phyloP scores from a whole-genome alignment of 805 yeast genomes.

The Lipomyces yamadae region DNA sequence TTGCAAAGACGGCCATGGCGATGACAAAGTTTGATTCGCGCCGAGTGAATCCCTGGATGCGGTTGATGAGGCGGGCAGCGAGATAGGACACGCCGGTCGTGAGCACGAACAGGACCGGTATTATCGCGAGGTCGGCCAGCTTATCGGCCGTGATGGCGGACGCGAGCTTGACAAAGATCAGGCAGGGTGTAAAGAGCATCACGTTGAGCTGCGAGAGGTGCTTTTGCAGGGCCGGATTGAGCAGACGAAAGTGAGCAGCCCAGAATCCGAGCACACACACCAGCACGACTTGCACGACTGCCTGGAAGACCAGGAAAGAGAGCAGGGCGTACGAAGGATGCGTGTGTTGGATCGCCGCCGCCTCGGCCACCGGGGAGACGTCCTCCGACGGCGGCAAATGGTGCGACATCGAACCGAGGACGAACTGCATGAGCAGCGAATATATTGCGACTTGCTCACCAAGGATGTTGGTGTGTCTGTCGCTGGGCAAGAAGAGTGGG shows the following conservation, averaged over 20 bases:
- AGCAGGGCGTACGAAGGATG: conserved; percentile 45
- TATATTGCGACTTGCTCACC: too few relatives aligned
- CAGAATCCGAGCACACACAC: conserved; percentile 85
- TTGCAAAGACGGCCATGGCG: conserved; percentile 96
- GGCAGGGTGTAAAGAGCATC: conserved; percentile 91
- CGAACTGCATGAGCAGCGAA: background rate
- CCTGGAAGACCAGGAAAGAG: conserved; percentile 80
- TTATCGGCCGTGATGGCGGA: conserved; percentile 71
- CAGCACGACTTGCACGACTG: conserved; percentile 86
- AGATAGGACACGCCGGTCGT: conserved; percentile 76
- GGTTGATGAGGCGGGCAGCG: conserved; percentile 63
- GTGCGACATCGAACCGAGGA: background rate
- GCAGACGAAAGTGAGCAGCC: conserved; percentile 74
- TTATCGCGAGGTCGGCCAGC: conserved; percentile 76
- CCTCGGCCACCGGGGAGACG: background rate
- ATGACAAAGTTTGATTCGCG: conserved; percentile 89
- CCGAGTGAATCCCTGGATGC: conserved; percentile 61
- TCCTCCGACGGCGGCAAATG: conserved; percentile 1
- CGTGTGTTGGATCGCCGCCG: conserved; percentile 8
- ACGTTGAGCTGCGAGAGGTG: conserved; percentile 79
- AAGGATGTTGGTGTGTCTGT: too few relatives aligned
- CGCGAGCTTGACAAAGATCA: conserved; percentile 82
- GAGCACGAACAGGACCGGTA: conserved; percentile 82
- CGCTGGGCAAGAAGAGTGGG: too few relatives aligned
- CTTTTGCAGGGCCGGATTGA: conserved; percentile 76